Percentiles rank a stretch among this genome's conserved stretches.
Evolutionary conservation across 2,329 filamentous ascomycete species (phyloP).

Genomic region (Ciborinia camelliae): DNA sequence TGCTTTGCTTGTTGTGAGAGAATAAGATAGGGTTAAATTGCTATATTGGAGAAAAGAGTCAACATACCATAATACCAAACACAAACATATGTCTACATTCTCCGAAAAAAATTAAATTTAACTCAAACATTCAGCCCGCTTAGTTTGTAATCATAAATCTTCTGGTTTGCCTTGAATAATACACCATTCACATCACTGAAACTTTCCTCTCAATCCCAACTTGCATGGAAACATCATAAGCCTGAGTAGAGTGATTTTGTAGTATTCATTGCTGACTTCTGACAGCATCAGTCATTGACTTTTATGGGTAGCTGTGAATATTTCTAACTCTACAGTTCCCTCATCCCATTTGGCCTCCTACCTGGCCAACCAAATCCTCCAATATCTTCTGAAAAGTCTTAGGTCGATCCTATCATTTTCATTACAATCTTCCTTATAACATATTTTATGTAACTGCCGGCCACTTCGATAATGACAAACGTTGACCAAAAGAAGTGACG

Average conservation of each 20-base stretch:
- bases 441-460: constrained; percentile 25
- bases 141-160: background rate
- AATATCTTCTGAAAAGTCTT: background rate
- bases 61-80: background rate
- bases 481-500: constrained; percentile 25
- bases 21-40: background rate
- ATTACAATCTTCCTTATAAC: constrained; percentile 21
- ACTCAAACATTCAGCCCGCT: background rate
- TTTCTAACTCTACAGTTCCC: constrained; percentile 16
- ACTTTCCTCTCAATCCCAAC: too few relatives aligned
- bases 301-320: constrained; percentile 12
- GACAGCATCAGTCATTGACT: constrained; percentile 5
- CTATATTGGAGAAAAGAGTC: background rate
- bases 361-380: background rate
- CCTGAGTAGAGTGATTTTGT: background rate
- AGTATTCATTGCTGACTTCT: constrained; percentile 2
- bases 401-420: constrained; percentile 20
- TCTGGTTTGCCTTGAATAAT: background rate
- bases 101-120: background rate
- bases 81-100: background rate
- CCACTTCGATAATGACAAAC: constrained; percentile 23
- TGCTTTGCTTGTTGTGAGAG: background rate
- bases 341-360: constrained; percentile 3
- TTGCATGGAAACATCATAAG: too few relatives aligned
- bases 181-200: background rate